A percentile compares a stretch with the other conserved stretches of the same genome.
Conservation (phyloP, 2,329 filamentous ascomycete genomes). For the Boeremia exigua region DNA sequence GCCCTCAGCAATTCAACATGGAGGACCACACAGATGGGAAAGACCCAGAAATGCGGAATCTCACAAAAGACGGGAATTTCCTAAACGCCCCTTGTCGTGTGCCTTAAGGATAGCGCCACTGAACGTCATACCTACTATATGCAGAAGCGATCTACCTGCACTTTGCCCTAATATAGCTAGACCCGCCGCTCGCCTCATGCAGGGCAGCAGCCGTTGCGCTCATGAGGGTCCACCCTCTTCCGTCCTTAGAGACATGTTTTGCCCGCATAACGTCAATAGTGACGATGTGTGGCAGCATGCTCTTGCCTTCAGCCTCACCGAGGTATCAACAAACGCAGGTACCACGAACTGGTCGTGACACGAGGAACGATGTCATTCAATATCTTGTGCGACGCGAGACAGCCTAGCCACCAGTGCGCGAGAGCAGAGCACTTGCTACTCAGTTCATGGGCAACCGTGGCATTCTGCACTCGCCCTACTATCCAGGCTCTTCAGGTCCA, state of each 20-base stretch:
- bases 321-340: slow-evolving; percentile 21
- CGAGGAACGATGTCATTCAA: slow-evolving; percentile 13
- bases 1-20: slow-evolving; percentile 1
- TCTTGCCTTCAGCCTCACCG: slow-evolving; percentile 20
- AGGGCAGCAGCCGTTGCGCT: slow-evolving; percentile 29
- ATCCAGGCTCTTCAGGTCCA: neutral
- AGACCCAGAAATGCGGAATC: slow-evolving; percentile 23
- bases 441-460: neutral
- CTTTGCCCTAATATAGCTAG: neutral
- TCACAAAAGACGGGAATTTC: slow-evolving; percentile 6
- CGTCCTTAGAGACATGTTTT: slow-evolving; percentile 14
- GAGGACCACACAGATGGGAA: slow-evolving; percentile 5
- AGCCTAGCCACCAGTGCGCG: neutral
- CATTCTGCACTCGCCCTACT: neutral
- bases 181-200: slow-evolving; percentile 17
- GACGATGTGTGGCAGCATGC: slow-evolving; percentile 21
- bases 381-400: neutral
- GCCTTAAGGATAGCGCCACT: slow-evolving; percentile 2
- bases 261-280: slow-evolving; percentile 27
- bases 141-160: slow-evolving; percentile 8
- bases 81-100: slow-evolving; percentile 17
- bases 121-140: slow-evolving; percentile 24
- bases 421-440: neutral
- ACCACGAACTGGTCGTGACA: slow-evolving; percentile 15
- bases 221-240: slow-evolving; percentile 13